Evolutionary conservation across 495 filamentous ascomycete genomes (phyloP).

Genomic region (Aspergillus avenaceus): DNA sequence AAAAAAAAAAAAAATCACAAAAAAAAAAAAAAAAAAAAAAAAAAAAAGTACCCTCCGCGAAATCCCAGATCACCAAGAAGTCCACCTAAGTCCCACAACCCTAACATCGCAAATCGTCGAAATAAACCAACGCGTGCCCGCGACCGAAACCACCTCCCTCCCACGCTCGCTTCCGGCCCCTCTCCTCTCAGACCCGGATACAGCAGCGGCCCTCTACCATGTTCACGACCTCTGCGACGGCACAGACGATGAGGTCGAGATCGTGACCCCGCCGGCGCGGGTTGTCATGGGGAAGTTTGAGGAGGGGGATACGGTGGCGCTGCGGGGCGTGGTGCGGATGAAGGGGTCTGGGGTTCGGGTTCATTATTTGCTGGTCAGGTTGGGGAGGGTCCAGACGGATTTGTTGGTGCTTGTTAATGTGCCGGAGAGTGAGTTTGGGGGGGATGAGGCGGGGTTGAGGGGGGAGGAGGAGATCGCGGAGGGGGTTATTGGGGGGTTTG

Average conservation of each 20-base stretch:
- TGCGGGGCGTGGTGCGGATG: slow-evolving; percentile 29
- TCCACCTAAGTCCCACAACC: slow-evolving; percentile 77
- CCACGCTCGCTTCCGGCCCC: slow-evolving; percentile 11
- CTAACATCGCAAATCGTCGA: slow-evolving; percentile 83
- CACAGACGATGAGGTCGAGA: slow-evolving; percentile 52
- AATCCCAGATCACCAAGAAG: slow-evolving; percentile 92
- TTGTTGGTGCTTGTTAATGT: slow-evolving; percentile 88
- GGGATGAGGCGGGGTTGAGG: slow-evolving; percentile 35
- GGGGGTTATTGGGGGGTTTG: slow-evolving; percentile 59
- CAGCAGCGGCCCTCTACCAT: slow-evolving; percentile 66
- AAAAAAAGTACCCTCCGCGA: slow-evolving; percentile 67
- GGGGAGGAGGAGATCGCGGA: slow-evolving; percentile 59
- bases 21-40: neutral
- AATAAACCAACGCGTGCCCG: slow-evolving; percentile 67
- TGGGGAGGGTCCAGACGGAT: slow-evolving; percentile 74
- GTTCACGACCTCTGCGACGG: slow-evolving; percentile 71
- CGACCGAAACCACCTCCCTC: slow-evolving; percentile 31
- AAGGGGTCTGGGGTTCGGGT: slow-evolving; percentile 25
- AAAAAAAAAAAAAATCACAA: neutral
- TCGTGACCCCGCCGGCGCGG: slow-evolving; percentile 41
- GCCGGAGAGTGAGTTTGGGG: slow-evolving; percentile 67
- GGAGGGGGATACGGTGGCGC: slow-evolving; percentile 16
- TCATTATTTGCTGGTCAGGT: slow-evolving; percentile 57
- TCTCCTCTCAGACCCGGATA: slow-evolving; percentile 43
- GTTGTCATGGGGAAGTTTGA: slow-evolving; percentile 24